A percentile compares a stretch with the other conserved stretches of the same genome.
These are phyloP conservation scores for Trypanosoma conorhini DNA, from an alignment of 208 protist genomes.

Conservation along the genomic window DNA sequence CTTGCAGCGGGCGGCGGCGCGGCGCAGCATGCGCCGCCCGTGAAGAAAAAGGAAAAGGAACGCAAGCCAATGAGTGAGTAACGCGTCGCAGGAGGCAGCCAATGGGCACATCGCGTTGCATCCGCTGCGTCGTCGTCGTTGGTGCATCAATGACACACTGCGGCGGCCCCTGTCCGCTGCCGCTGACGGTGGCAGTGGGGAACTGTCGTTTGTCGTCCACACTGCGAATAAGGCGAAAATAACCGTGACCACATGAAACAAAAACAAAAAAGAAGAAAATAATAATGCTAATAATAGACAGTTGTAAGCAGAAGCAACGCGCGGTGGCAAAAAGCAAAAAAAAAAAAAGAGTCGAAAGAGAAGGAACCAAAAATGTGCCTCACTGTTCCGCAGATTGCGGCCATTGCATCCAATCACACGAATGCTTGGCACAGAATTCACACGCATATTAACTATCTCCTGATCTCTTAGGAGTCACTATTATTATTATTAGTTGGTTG, in stretches of 20 bases:
- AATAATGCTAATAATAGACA: slow-evolving; percentile 3
- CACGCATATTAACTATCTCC: too few relatives aligned
- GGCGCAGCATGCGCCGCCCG: not conserved
- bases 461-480: too few relatives aligned
- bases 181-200: not conserved
- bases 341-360: not conserved
- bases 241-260: not conserved
- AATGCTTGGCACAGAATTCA: not conserved
- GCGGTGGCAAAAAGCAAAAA: too few relatives aligned
- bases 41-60: slow-evolving; percentile 16
- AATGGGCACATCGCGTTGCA: not conserved
- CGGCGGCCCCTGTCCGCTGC: not conserved
- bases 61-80: not conserved
- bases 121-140: not conserved
- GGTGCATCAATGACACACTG: not conserved
- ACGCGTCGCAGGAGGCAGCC: not conserved
- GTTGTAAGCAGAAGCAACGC: not conserved
- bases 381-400: not conserved
- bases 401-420: not conserved
- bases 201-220: not conserved
- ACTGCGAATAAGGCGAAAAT: not conserved
- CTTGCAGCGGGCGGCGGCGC: not conserved
- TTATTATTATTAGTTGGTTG: too few relatives aligned
- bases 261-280: not conserved
- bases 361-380: not conserved